phyloP scores from a whole-genome alignment of 345 rosid species.

The Hibiscus trionum region DNA sequence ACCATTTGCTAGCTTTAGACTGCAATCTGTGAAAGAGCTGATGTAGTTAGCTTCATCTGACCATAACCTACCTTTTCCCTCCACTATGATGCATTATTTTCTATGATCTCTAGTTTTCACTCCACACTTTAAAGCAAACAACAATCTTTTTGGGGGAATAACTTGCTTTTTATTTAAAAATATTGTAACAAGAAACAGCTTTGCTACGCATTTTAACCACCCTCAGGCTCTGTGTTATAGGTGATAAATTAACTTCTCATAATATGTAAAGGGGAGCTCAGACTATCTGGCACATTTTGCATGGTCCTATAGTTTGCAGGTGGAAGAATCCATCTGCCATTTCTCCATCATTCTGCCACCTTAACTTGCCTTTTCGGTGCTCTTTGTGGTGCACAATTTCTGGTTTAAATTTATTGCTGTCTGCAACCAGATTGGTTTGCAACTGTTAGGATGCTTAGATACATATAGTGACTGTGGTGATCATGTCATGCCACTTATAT shows the following conservation, averaged over 20 bases:
- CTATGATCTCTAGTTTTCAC: background rate
- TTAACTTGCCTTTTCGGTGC: background rate
- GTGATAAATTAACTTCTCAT: background rate
- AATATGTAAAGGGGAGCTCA: background rate
- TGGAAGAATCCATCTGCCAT: background rate
- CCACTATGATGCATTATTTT: background rate
- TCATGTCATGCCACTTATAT: background rate
- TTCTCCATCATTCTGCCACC: background rate
- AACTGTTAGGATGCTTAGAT: background rate
- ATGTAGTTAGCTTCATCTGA: background rate
- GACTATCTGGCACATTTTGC: background rate
- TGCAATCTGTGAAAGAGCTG: background rate
- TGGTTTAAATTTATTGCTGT: background rate
- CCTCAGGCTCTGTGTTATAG: background rate
- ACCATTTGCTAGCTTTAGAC: constrained; percentile 1
- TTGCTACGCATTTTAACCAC: background rate
- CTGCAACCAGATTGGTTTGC: constrained; percentile 1
- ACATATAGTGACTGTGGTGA: background rate
- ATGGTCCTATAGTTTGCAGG: background rate
- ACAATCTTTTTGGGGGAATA: background rate
- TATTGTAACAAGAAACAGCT: background rate
- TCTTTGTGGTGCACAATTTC: constrained; percentile 1
- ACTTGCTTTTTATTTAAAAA: background rate
- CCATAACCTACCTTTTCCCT: background rate
- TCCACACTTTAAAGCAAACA: background rate